These are phyloP conservation scores for Suillus discolor DNA, from an alignment of 768 basidiomycete species.

Conservation along the genomic window DNA sequence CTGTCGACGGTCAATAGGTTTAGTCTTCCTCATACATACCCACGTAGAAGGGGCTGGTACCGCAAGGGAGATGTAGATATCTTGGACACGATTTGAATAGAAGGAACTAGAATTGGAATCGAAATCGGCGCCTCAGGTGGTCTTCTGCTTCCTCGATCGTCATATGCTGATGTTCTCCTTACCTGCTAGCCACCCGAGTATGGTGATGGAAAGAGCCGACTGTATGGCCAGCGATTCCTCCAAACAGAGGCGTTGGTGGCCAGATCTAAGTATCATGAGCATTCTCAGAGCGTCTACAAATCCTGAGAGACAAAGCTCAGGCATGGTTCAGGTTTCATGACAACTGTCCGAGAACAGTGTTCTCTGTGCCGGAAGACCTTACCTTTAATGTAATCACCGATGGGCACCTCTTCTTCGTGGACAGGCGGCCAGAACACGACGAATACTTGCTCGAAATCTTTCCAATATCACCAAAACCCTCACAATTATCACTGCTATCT, in stretches of 20 bases:
- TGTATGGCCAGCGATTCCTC: constrained; percentile 68
- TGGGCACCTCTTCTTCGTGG: too few species aligned
- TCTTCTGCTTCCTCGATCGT: constrained; percentile 22
- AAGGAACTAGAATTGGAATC: not conserved
- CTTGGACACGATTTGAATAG: not conserved
- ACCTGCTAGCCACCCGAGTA: constrained; percentile 37
- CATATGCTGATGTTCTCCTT: constrained; percentile 37
- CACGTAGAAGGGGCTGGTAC: constrained; percentile 3
- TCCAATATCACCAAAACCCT: too few species aligned
- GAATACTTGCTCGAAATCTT: constrained; percentile 57
- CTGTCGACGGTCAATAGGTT: constrained; percentile 26
- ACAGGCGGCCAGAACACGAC: too few species aligned
- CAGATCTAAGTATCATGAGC: constrained; percentile 55
- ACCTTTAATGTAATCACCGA: too few species aligned
- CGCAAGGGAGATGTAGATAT: constrained; percentile 1
- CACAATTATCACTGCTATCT: constrained; percentile 52
- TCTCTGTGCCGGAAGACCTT: too few species aligned
- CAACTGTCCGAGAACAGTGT: too few species aligned
- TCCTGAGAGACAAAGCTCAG: too few species aligned
- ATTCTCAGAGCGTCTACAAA: not conserved
- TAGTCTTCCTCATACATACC: constrained; percentile 3
- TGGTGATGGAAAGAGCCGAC: constrained; percentile 51
- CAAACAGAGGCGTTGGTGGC: constrained; percentile 78
- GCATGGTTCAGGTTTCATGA: too few species aligned
- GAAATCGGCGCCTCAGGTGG: constrained; percentile 15